Base-by-base conservation (phyloP, 1,139 yeast genomes). In the Geotrichum restrictum region DNA sequence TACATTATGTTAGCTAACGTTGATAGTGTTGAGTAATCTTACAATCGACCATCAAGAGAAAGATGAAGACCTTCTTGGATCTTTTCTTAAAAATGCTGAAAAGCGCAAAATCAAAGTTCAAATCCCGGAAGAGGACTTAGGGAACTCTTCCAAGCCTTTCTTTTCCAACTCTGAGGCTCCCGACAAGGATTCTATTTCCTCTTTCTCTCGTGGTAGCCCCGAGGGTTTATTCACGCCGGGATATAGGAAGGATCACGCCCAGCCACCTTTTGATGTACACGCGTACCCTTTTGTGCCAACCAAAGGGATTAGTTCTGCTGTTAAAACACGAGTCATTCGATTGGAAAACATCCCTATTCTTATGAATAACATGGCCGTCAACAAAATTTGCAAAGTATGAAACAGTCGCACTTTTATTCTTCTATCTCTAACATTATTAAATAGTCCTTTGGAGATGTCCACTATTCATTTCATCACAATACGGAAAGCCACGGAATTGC, bases 381-480 rank as follows among this genome's bases (percentile, higher is more conserved):
- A 39, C 14, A 34, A 44, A 21, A 41, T 48, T 24, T 54, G 56
- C 38, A 49, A 40, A 18, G 56, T 49, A 42, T 21, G 43, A 32
- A 2, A 16, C n/a, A 16, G 21, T 11, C 37, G 8, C 6, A 19
- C 8, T 39, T 10, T 14, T 10, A 13, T 24, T 24, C 8, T 24
- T 24, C 8, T 5, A 5, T 24, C 34, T 1, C 50, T 39, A 45
- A 41, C 41, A 11, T n/a, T 5, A 13, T 19, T n/a, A n/a, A n/a
- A n/a, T 39, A 48, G 54, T 42, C 54, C 11, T 48, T 47, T 47
- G 54, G 54, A 8, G 51, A 52, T 27, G 36, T 45, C 29, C 36
- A 38, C n/a, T 37, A 39, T 16, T 44, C 34, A 3, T 42, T 16
- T 11, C 27, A 36, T 14, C 50, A 46, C 11, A 45, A 42, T 10